Evolutionary conservation across 257 asterid species (phyloP).

Genomic region (Solanum bulbocastanum): DNA sequence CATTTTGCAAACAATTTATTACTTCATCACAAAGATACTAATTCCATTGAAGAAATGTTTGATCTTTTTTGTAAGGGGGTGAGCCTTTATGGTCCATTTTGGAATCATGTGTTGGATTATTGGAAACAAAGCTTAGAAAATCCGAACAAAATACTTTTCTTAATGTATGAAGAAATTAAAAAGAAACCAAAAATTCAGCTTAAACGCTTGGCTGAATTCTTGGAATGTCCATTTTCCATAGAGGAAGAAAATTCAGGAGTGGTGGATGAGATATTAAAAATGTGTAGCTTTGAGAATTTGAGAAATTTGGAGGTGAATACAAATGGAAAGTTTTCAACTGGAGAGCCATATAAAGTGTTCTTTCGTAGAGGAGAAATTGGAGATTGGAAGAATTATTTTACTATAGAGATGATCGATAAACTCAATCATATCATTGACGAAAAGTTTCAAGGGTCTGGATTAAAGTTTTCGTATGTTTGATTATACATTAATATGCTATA

Average conservation of each 20-base stretch:
- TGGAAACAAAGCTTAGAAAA: neutral
- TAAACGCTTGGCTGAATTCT: neutral
- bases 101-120: neutral
- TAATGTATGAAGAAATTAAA: neutral
- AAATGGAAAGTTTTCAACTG: neutral
- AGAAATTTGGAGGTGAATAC: neutral
- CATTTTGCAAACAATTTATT: neutral
- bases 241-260: neutral
- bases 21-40: neutral
- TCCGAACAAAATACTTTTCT: neutral
- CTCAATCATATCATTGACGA: neutral
- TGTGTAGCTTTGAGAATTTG: neutral
- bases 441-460: neutral
- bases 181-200: neutral
- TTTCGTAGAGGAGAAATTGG: neutral
- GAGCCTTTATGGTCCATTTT: neutral
- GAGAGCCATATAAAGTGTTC: neutral
- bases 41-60: neutral
- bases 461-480: neutral
- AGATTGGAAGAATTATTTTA: neutral
- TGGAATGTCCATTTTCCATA: neutral
- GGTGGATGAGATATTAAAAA: neutral
- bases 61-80: neutral
- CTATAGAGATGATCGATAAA: neutral
- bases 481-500: neutral